Percentiles rank a stretch among this genome's conserved stretches.
Evolutionary conservation across 2,329 filamentous ascomycete genomes (phyloP).

Genomic region (Thielaviopsis ethacetica): DNA sequence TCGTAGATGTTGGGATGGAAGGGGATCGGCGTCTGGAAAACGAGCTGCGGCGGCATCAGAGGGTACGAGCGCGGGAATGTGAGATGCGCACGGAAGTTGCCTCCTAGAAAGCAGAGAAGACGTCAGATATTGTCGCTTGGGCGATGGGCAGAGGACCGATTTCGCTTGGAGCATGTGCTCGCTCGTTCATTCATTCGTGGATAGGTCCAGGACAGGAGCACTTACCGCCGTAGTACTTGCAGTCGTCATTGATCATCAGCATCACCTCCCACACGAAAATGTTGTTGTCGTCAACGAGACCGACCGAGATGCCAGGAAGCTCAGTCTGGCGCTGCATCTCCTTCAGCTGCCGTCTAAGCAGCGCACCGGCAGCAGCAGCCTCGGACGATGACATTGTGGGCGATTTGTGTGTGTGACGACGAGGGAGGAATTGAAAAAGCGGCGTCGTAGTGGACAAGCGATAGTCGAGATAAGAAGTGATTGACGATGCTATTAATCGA

Average conservation of each 20-base stretch:
- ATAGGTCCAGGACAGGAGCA: constrained; percentile 11
- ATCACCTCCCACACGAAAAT: constrained; percentile 98
- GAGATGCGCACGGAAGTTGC: constrained; percentile 77
- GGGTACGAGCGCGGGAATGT: constrained; percentile 77
- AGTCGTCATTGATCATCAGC: constrained; percentile 94
- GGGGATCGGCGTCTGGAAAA: constrained; percentile 64
- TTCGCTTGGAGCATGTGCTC: background rate
- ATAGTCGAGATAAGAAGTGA: background rate
- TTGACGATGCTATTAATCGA: background rate
- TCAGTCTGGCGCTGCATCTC: constrained; percentile 86
- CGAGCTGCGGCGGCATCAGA: constrained; percentile 72
- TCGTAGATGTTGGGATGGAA: constrained; percentile 94
- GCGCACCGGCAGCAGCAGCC: constrained; percentile 45
- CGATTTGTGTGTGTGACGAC: background rate
- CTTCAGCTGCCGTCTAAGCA: constrained; percentile 76
- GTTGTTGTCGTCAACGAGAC: constrained; percentile 67
- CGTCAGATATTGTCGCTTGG: background rate
- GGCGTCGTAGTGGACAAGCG: background rate
- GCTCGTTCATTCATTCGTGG: background rate
- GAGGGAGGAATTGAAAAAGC: background rate
- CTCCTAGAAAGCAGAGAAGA: constrained; percentile 37
- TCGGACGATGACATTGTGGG: constrained; percentile 25
- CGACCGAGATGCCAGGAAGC: constrained; percentile 86
- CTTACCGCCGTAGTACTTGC: constrained; percentile 81
- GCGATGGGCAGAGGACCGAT: background rate